Evolutionary conservation across 2,329 filamentous ascomycete genomes (phyloP), one percentile per base, ranked within the genome.

Genomic region (Fusarium bactridioides): DNA sequence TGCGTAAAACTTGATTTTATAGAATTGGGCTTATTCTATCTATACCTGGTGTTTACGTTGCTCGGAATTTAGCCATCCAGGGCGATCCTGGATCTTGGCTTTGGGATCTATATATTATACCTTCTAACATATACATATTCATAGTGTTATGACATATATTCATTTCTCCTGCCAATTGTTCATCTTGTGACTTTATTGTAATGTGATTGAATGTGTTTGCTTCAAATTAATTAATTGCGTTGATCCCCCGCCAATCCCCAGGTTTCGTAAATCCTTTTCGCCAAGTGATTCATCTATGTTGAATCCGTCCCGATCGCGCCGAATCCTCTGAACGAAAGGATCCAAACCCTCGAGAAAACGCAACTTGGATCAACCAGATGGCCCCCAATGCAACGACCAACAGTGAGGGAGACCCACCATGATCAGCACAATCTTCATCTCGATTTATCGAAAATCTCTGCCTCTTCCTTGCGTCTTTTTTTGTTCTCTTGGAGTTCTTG

Each of bases 41-140:
- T 64, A 74, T 74, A 74, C 72, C 61, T 74, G 72, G 72, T 74
- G 72, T 74, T 74, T 61, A 73, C 72, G 72, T 72, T 74, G 70
- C 72, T 61, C 60, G 68, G 69, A 33, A 73, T 62, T 61, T 48
- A 50, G 58, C 40, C 47, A 64, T 73, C 65, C 53, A 59, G 72
- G 63, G 58, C 51, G 54, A 61, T 55, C 62, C 66, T 67, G 72
- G 69, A 67, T 69, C 56, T 56, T 67, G 65, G 64, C 56, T 72
- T 76, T 65, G 67, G 75, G 66, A 74, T 73, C 56, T 61, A 51
- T 62, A 58, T 71, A 60, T 62, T 71, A 62, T 43, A 47, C 43
- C 44, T 71, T 76, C 70, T 65, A 57, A 40, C 31, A 50, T 71
- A 65, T 65, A 53, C 35, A 74, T 53, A 75, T 66, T 73, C 72